phyloP scores from a whole-genome alignment of 2,329 filamentous ascomycete species.

The Hypoxylon sp. region DNA sequence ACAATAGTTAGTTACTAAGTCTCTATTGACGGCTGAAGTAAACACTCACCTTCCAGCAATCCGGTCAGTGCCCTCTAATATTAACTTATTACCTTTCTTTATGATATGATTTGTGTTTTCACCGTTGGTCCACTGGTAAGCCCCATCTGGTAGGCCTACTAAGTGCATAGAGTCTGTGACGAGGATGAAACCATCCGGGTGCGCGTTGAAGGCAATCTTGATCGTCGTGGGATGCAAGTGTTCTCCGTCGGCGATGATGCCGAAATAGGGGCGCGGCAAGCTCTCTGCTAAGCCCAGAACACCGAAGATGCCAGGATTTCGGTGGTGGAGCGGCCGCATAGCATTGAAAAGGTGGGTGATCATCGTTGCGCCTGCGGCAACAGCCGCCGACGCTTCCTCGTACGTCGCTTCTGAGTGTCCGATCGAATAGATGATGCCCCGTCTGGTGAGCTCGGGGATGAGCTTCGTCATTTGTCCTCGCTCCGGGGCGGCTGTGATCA shows the following conservation, averaged over 20 bases:
- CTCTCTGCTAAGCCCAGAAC: constrained; percentile 79
- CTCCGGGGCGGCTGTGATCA: constrained; percentile 91
- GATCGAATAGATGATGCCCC: constrained; percentile 82
- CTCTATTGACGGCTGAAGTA: constrained; percentile 35
- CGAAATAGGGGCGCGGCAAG: constrained; percentile 80
- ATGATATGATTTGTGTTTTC: constrained; percentile 71
- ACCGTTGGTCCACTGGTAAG: constrained; percentile 88
- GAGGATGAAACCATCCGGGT: constrained; percentile 87
- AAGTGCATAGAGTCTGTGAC: constrained; percentile 95
- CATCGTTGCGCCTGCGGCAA: constrained; percentile 85
- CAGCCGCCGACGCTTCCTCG: constrained; percentile 80
- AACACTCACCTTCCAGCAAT: constrained; percentile 79
- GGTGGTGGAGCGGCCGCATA: constrained; percentile 91
- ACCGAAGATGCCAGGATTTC: constrained; percentile 91
- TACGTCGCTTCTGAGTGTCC: constrained; percentile 92
- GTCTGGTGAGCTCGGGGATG: constrained; percentile 76
- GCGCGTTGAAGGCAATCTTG: constrained; percentile 89
- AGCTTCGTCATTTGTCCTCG: constrained; percentile 76
- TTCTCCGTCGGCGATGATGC: constrained; percentile 91
- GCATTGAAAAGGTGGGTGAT: constrained; percentile 96
- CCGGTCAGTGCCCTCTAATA: constrained; percentile 82
- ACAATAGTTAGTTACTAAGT: constrained; percentile 26
- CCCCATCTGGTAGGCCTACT: constrained; percentile 85
- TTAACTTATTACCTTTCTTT: constrained; percentile 80
- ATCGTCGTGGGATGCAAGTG: constrained; percentile 90